Evolutionary conservation across 2,329 filamentous ascomycete species (phyloP).

Genomic region (Verticillium nonalfalfae): DNA sequence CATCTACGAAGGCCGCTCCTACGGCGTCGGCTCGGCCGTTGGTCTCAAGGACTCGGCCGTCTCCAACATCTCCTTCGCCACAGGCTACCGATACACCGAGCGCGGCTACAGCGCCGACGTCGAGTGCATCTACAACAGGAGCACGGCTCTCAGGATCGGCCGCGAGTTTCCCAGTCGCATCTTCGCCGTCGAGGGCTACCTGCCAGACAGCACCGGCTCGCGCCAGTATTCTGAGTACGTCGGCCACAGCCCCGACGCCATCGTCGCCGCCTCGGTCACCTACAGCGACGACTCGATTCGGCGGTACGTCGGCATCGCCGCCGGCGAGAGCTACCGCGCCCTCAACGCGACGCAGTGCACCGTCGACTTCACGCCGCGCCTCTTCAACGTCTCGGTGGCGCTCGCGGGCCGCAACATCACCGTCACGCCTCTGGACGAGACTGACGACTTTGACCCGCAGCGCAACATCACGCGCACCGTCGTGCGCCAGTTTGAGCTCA

Average conservation of each 20-base stretch:
- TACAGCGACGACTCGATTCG: slow-evolving; percentile 13
- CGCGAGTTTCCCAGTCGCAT: slow-evolving; percentile 5
- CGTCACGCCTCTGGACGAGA: slow-evolving; percentile 15
- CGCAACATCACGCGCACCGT: slow-evolving; percentile 20
- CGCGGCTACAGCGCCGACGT: slow-evolving; percentile 22
- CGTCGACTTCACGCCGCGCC: slow-evolving; percentile 18
- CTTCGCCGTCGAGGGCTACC: background rate
- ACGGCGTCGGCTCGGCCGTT: slow-evolving; percentile 17
- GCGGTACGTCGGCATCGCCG: slow-evolving; percentile 21
- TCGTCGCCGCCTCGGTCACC: slow-evolving; percentile 23
- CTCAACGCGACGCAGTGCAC: slow-evolving; percentile 24
- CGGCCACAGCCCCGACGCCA: slow-evolving; percentile 16
- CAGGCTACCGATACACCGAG: slow-evolving; percentile 24
- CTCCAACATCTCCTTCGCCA: background rate
- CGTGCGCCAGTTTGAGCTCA: slow-evolving; percentile 24
- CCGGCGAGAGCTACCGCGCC: slow-evolving; percentile 18
- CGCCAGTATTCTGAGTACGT: slow-evolving; percentile 22
- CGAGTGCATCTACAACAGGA: slow-evolving; percentile 27
- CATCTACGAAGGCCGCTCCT: slow-evolving; percentile 18
- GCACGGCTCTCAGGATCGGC: slow-evolving; percentile 19
- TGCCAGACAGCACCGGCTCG: slow-evolving; percentile 5
- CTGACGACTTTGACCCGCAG: slow-evolving; percentile 15
- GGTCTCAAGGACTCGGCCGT: slow-evolving; percentile 12
- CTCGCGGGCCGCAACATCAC: slow-evolving; percentile 19
- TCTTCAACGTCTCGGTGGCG: slow-evolving; percentile 21